Base-by-base conservation (phyloP, 805 yeast species). In the Sporopachydermia lactativora region DNA sequence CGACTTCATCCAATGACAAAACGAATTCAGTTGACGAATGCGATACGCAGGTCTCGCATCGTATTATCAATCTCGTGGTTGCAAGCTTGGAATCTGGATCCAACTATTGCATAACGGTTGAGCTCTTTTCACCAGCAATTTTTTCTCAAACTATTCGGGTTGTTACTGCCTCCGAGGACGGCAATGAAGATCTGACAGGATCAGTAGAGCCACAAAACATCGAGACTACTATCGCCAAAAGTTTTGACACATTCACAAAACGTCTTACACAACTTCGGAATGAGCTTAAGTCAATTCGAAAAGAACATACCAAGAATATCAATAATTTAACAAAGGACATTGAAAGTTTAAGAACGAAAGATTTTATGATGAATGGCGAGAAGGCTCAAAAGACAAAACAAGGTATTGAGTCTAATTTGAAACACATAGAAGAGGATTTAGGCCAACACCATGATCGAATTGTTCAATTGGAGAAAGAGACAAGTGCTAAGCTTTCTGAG, bases 31-130 rank as follows among this genome's bases (percentile, higher is more conserved):
- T 19, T 15, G 11, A 47, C 19, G 51, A 43, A 16, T 47, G 47
- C 5, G 41, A 45, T 17, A n/a, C 37, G 8, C 39, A 28, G n/a
- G 40, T 40, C 19, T 39, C 43, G 4, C 2, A 60, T 16, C 66
- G 67, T 19, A 70, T 70, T 37, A 72, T 70, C 41, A 59, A 68
- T 40, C 65, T 75, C n/a, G 66, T 75, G 1, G 73, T 79, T 14
- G 70, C 75, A 47, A 85, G 85, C 0, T 58, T 79, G 34, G 73
- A 77, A 19, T 82, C 84, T 1, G 53, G 68, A 15, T 71, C 80
- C 6, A 78, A 76, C 45, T 80, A 78, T 46, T 79, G 75, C 45
- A 65, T 79, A 39, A 73, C 70, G 38, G 31, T 24, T 8, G n/a
- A 24, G 8, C 8, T 24, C n/a, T 8, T 24, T n/a, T 24, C 31